Base-by-base conservation (phyloP, 2,329 filamentous ascomycete genomes). In the Ophiosphaerella herpotricha region DNA sequence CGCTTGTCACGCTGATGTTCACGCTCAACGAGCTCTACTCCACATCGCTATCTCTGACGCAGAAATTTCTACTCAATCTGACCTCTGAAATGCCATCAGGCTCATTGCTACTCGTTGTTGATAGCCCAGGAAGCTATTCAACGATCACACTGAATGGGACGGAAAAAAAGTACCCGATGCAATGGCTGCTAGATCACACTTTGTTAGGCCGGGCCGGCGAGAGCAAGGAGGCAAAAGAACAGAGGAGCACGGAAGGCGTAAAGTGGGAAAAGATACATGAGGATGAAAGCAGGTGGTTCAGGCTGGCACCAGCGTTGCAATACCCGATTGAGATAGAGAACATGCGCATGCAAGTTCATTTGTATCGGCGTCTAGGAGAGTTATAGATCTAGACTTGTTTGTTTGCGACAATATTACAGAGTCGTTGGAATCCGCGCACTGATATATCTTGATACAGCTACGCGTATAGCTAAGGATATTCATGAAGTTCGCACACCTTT, bases 1-100 rank as follows among this genome's bases (percentile, higher is more conserved):
- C 72, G 29, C 58, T 97, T 1, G 78, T 96, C 12, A 96, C 92
- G 0, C 76, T 97, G 11, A 84, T 97, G 75, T 99, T 97, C 78
- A 97, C 93, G 0, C 82, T 97, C 39, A 97, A 97, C 72, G 94
- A 99, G 75, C 85, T 99, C 0, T 97, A 97, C 77, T 88, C 89
- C 0, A 79, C 84, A 0, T 90, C 87, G 1, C 84, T 91, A 21
- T 79, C 85, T 2, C 84, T 85, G 60, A 91, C 93, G 0, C 96
- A 93, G 0, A 78, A 79, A 3, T 87, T 97, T 57, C 79, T 99
- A 0, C 80, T 91, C 4, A 78, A 78, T 1, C 75, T 97, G 14
- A 90, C 88, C 0, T 77, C 82, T 1, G 59, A 75, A 1, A 68
- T 89, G 2, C 74, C 79, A 0, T 52, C 77, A 0, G 87, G 85